phyloP scores from a whole-genome alignment of 164 flowering plant species.

The Stephania yunnanensis region DNA sequence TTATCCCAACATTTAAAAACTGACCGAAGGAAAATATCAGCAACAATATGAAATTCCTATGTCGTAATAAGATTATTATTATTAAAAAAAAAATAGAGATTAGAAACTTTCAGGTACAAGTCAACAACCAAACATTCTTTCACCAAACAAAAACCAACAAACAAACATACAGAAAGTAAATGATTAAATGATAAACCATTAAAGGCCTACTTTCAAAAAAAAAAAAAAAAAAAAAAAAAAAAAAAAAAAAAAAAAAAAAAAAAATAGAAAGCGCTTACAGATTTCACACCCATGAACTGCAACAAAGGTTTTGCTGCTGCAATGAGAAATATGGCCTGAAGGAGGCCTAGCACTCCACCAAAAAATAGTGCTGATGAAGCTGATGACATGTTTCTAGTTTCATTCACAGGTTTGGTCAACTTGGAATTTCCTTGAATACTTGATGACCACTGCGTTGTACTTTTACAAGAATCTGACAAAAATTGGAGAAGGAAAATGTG shows the following conservation, averaged over 20 bases:
- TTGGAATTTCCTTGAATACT: conserved; percentile 14
- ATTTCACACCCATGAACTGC: conserved; percentile 52
- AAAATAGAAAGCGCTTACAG: conserved; percentile 33
- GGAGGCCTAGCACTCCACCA: conserved; percentile 52
- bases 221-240: background rate
- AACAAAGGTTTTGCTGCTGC: conserved; percentile 44
- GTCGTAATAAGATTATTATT: no score
- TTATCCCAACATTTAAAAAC: no score
- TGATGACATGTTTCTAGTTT: conserved; percentile 49
- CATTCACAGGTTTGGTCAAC: conserved; percentile 15
- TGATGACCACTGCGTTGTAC: conserved; percentile 8
- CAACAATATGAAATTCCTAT: no score
- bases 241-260: background rate
- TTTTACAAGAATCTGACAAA: conserved; percentile 25
- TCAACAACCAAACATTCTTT: no score
- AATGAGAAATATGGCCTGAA: conserved; percentile 52
- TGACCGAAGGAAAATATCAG: no score
- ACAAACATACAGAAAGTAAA: background rate
- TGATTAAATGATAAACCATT: background rate
- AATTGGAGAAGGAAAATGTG: conserved; percentile 3
- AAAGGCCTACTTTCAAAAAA: background rate
- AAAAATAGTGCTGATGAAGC: conserved; percentile 60
- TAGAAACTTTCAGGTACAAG: no score
- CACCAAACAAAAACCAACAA: no score
- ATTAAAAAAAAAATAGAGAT: no score